Evolutionary conservation across 2,329 filamentous ascomycete genomes (phyloP).

Genomic region (Fusarium redolens): DNA sequence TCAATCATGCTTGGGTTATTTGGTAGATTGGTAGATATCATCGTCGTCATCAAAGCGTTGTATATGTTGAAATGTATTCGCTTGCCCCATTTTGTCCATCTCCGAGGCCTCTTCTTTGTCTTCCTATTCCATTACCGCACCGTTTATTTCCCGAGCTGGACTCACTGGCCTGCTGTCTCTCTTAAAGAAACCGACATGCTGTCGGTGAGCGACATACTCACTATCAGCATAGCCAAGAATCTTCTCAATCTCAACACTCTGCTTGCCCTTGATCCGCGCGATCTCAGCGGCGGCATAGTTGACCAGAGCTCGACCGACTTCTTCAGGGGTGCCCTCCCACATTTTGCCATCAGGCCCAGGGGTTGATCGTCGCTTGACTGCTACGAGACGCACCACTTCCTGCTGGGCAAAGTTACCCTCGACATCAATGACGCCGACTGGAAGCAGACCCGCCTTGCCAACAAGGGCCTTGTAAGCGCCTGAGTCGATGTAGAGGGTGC

Average conservation of each 20-base stretch:
- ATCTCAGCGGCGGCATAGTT: slow-evolving; percentile 94
- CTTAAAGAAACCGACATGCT: slow-evolving; percentile 83
- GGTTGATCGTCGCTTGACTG: slow-evolving; percentile 71
- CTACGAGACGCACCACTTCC: slow-evolving; percentile 88
- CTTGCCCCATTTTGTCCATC: slow-evolving; percentile 31
- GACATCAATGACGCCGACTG: slow-evolving; percentile 90
- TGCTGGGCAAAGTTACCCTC: slow-evolving; percentile 91
- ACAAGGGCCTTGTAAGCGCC: slow-evolving; percentile 85
- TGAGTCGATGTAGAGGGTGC: slow-evolving; percentile 91
- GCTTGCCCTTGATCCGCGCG: slow-evolving; percentile 81
- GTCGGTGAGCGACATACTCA: slow-evolving; percentile 90
- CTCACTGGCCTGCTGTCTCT: slow-evolving; percentile 65
- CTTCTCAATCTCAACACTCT: slow-evolving; percentile 82
- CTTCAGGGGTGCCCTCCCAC: slow-evolving; percentile 66
- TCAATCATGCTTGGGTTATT: slow-evolving; percentile 37
- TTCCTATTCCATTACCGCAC: slow-evolving; percentile 35
- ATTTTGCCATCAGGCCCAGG: slow-evolving; percentile 57
- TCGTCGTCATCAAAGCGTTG: slow-evolving; percentile 37
- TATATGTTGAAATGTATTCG: slow-evolving; percentile 38
- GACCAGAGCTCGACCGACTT: slow-evolving; percentile 89
- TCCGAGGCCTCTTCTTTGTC: not conserved
- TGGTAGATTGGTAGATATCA: slow-evolving; percentile 37
- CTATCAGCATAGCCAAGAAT: slow-evolving; percentile 92
- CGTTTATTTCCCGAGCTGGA: slow-evolving; percentile 51
- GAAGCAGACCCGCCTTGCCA: slow-evolving; percentile 87